phyloP scores from a whole-genome alignment of 176 grass and related monocot species.

The Thinopyrum elongatum region DNA sequence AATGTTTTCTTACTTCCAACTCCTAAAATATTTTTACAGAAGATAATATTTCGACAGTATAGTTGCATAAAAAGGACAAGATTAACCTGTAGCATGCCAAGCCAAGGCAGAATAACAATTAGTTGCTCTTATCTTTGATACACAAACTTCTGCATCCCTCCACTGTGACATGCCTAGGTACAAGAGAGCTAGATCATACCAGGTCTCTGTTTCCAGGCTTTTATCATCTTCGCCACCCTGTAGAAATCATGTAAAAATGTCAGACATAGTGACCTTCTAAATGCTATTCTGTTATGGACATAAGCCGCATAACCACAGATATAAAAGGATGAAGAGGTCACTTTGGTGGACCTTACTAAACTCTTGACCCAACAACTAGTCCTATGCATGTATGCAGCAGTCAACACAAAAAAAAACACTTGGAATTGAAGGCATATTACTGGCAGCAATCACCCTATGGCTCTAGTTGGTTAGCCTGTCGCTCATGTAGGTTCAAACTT shows the following conservation, averaged over 20 bases:
- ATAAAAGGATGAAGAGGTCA: conserved; percentile 2
- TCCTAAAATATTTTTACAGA: not conserved
- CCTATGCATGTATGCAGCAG: not conserved
- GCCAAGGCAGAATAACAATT: conserved; percentile 60
- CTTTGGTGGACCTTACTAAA: not conserved
- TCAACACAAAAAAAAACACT: not conserved
- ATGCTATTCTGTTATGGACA: conserved; percentile 5
- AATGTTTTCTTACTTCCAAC: not conserved
- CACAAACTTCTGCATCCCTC: conserved; percentile 85
- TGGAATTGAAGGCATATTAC: conserved; percentile 1
- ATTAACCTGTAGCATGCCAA: conserved; percentile 86
- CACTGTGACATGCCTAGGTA: conserved; percentile 81
- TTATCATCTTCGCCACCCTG: conserved; percentile 66
- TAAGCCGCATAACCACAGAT: not conserved
- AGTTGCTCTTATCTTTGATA: conserved; percentile 55
- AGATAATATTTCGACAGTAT: not conserved
- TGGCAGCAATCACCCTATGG: not conserved
- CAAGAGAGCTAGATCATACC: conserved; percentile 91
- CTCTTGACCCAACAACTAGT: not conserved
- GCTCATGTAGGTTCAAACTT: not conserved
- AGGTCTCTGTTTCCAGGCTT: conserved; percentile 78
- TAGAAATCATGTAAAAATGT: conserved; percentile 25
- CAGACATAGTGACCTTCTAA: not conserved
- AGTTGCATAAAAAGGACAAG: conserved; percentile 6
- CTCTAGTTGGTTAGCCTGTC: not conserved